These are phyloP conservation scores for Capsicum pubescens DNA, from an alignment of 257 asterid species.

Conservation along the genomic window DNA sequence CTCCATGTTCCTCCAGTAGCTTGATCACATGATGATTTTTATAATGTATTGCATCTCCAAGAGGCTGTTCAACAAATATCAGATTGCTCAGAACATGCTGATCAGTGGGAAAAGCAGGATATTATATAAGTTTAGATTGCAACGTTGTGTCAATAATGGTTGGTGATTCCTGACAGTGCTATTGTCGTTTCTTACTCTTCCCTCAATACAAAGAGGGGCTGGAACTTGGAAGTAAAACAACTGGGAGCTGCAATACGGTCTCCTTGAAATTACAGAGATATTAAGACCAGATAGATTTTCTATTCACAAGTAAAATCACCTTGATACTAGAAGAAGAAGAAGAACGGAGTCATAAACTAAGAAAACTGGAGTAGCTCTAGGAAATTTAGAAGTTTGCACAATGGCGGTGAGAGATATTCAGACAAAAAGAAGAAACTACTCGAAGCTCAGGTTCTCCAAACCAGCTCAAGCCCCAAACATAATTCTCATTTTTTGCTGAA, in stretches of 20 bases:
- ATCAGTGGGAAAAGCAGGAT: constrained; percentile 1
- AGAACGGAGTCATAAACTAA: background rate
- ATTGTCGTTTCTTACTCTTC: background rate
- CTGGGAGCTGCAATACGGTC: background rate
- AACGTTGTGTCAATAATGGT: background rate
- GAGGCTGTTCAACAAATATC: constrained; percentile 64
- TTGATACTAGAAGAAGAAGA: background rate
- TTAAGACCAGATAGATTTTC: background rate
- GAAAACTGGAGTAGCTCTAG: background rate
- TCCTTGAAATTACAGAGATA: constrained; percentile 4
- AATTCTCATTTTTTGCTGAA: background rate
- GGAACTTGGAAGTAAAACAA: constrained; percentile 6
- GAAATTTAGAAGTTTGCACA: background rate
- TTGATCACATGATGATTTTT: constrained; percentile 76
- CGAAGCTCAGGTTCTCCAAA: background rate
- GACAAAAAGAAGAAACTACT: background rate
- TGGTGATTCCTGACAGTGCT: background rate
- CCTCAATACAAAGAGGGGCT: background rate
- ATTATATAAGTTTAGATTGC: background rate
- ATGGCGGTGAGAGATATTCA: background rate
- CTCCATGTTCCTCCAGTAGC: constrained; percentile 79
- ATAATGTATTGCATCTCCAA: constrained; percentile 88
- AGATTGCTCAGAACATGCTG: constrained; percentile 24
- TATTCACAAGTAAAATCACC: background rate
- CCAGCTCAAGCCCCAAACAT: background rate